These are phyloP conservation scores for Trypanosoma rangeli DNA, from an alignment of 208 protist genomes.

Conservation along the genomic window DNA sequence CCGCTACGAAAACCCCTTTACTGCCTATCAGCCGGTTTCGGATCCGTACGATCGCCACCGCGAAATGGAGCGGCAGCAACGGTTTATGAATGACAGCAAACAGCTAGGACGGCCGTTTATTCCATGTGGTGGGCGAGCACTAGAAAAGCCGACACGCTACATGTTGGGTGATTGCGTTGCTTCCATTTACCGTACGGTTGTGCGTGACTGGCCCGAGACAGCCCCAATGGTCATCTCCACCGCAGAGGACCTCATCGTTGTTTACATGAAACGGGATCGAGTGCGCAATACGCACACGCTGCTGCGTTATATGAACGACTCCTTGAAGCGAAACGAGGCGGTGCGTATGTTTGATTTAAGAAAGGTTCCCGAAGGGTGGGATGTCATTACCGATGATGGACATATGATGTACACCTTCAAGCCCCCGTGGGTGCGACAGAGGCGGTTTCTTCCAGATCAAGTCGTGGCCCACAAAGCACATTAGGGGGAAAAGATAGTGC, in stretches of 20 bases:
- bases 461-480: conserved; percentile 26
- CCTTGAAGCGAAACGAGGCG: conserved; percentile 54
- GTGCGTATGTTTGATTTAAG: conserved; percentile 64
- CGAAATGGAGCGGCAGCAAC: conserved; percentile 64
- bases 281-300: conserved; percentile 41
- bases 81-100: conserved; percentile 70
- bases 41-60: conserved; percentile 70
- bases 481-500: neutral
- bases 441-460: conserved; percentile 58
- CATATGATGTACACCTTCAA: conserved; percentile 87
- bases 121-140: conserved; percentile 35
- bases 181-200: conserved; percentile 62
- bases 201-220: conserved; percentile 69
- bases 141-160: conserved; percentile 70
- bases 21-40: conserved; percentile 34
- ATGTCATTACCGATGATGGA: conserved; percentile 80
- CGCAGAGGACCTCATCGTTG: conserved; percentile 86
- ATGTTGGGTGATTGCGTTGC: conserved; percentile 82
- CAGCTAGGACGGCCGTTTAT: conserved; percentile 73
- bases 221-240: conserved; percentile 80
- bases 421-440: conserved; percentile 79
- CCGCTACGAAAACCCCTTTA: conserved; percentile 42
- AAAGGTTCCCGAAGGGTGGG: conserved; percentile 84
- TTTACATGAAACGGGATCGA: conserved; percentile 57
- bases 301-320: conserved; percentile 83